phyloP scores from a whole-genome alignment of 2,329 filamentous ascomycete genomes.

The Talaromyces sp. region DNA sequence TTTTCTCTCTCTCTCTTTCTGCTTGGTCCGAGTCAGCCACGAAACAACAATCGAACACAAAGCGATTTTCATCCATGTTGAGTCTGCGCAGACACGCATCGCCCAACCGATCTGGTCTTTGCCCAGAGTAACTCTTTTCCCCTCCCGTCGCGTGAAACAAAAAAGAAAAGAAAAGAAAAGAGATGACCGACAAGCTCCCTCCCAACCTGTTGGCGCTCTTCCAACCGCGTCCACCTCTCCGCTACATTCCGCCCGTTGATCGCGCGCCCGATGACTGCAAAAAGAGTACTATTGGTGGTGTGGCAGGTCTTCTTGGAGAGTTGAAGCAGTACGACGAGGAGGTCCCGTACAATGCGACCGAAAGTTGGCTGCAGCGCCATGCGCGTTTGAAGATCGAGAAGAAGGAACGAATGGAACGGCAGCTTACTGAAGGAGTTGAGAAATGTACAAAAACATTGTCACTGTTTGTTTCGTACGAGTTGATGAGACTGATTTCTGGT shows the following conservation, averaged over 20 bases:
- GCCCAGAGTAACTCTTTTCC: background rate
- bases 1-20: too few species aligned
- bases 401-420: constrained; percentile 58
- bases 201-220: constrained; percentile 90
- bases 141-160: too few species aligned
- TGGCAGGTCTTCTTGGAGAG: constrained; percentile 69
- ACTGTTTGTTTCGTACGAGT: background rate
- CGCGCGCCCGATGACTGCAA: constrained; percentile 74
- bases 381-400: constrained; percentile 81
- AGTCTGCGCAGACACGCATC: background rate
- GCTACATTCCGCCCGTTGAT: constrained; percentile 80
- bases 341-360: constrained; percentile 71
- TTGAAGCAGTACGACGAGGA: constrained; percentile 72
- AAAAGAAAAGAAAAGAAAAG: background rate
- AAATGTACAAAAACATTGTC: constrained; percentile 47
- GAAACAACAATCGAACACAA: background rate
- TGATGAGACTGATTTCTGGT: constrained; percentile 4
- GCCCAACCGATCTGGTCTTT: background rate
- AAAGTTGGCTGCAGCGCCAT: constrained; percentile 86
- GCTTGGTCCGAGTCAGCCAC: background rate
- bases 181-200: constrained; percentile 96
- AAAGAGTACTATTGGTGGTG: constrained; percentile 65
- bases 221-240: constrained; percentile 83
- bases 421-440: constrained; percentile 58
- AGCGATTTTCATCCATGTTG: background rate